Evolutionary conservation across 2,329 filamentous ascomycete species (phyloP), one percentile per base, ranked within the genome.

Genomic region (Claviceps monticola): DNA sequence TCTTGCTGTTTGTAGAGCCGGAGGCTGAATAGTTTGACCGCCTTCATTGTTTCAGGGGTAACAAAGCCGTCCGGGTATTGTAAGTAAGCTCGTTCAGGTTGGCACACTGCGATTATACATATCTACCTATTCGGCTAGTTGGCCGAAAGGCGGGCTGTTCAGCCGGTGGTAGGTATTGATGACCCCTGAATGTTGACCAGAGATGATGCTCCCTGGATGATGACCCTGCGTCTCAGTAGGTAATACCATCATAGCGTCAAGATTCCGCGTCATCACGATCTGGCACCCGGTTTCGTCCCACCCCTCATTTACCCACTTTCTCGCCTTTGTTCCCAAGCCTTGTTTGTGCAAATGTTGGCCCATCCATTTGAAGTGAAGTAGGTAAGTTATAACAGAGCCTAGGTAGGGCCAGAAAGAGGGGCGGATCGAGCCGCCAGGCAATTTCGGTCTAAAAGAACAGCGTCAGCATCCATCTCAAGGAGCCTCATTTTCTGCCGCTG

Each of bases 401-500:
- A 34, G 39, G 29, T 34, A 34, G 17, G 29, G 13, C 29, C 36
- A n/a, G 5, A 19, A 47, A 26, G 19, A 17, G 29, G 38, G 23
- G 50, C 48, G 42, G 42, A 23, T 51, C 38, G 50, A 48, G 52
- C 51, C 51, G 51, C 53, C 46, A 17, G 48, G 39, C 53, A 52
- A 43, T 2, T 11, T 52, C 51, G 51, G 55, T 56, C 47, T 9
- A 47, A 21, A 16, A 42, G 36, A 23, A 48, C 44, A 5, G 14
- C 11, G 36, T 29, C 49, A 36, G 43, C 44, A 19, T 53, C 9
- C 9, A 3, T 34, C 29, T 34, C 29, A 1, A 34, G 29, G 9
- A 34, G 11, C 3, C 9, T 34, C 9, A 9, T 34, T 34, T 34
- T 34, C 29, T 34, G 29, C 29, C 29, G 29, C 9, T 34, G 29